Evolutionary conservation across 768 basidiomycete species (phyloP), one percentile per base, ranked within the genome.

Genomic region (Brasilioporus rufonigricans): DNA sequence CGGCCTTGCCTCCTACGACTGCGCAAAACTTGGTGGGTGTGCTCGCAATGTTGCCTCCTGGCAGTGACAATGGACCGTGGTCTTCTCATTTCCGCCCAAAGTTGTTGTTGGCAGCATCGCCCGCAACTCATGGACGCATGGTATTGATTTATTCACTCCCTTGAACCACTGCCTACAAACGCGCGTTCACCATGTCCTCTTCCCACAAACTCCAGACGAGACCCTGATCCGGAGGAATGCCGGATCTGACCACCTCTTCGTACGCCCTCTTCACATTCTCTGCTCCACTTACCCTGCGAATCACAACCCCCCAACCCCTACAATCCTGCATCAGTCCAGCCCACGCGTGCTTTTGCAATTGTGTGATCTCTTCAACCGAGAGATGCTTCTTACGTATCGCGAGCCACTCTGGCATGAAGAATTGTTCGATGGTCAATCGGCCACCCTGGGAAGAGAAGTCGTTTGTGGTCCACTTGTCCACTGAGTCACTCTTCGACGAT

Each of bases 361-460:
- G 52, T 39, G 77, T 74, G 46, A 88, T 84, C 53, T 81, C 75
- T 13, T 62, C 45, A 0, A 76, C 58, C 0, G 77, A 66, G 1
- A 86, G 69, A 56, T 84, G 76, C 45, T 71, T 70, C 61, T 72
- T 76, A 14, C 85, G 82, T 21, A 77, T 71, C 40, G 77, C 74
- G 2, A 88, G 72, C 87, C 87, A 88, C 66, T 86, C 83, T 3
- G 78, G 77, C 83, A 83, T 86, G 69, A 88, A 88, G 65, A 88
- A 88, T 14, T 69, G 68, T 58, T 86, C 84, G 12, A 77, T 55
- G 3, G 62, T 65, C 3, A 56, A 29, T 19, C 52, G 35, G 3
- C 48, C 35, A 11, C 24, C 48, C 14, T 49, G 48, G 0, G 33
- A 47, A 31, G 66, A 59, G 44, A 76, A 71, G 2, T 71, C 66